Conservation (phyloP, 345 rosid genomes). For the Sisymbrium altissimum region DNA sequence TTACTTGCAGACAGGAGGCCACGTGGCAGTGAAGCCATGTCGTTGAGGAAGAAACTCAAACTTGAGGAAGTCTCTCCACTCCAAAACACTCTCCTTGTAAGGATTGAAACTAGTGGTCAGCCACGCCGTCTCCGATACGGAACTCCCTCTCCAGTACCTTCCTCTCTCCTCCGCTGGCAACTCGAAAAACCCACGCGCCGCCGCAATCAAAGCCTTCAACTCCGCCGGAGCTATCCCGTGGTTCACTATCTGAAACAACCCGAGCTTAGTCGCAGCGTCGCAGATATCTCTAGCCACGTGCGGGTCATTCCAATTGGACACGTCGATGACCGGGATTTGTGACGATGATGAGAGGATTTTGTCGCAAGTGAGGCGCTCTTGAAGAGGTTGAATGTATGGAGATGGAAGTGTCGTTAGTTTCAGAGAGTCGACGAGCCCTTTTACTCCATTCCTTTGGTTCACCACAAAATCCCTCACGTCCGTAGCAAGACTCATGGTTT, state of each 20-base stretch:
- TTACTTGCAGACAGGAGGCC: slow-evolving; percentile 36
- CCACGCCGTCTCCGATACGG: slow-evolving; percentile 34
- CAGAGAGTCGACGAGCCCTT: slow-evolving; percentile 39
- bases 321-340: slow-evolving; percentile 31
- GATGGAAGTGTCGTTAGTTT: slow-evolving; percentile 33
- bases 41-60: slow-evolving; percentile 29
- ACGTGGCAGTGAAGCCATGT: slow-evolving; percentile 11
- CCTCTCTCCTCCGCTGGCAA: slow-evolving; percentile 36
- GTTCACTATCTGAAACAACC: slow-evolving; percentile 36
- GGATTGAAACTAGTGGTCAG: slow-evolving; percentile 35
- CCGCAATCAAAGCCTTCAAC: slow-evolving; percentile 25
- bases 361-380: slow-evolving; percentile 35
- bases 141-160: slow-evolving; percentile 35
- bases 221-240: slow-evolving; percentile 31
- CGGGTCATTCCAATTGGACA: slow-evolving; percentile 24
- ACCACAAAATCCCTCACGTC: slow-evolving; percentile 39
- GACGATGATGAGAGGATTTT: slow-evolving; percentile 23
- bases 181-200: slow-evolving; percentile 40
- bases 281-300: slow-evolving; percentile 21
- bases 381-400: slow-evolving; percentile 37
- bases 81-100: slow-evolving; percentile 29
- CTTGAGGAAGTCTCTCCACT: slow-evolving; percentile 52
- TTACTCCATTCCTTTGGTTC: slow-evolving; percentile 41
- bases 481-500: background rate
- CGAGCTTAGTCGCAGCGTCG: slow-evolving; percentile 26